phyloP scores from a whole-genome alignment of 768 basidiomycete species.

The Boletus rubescentipes region DNA sequence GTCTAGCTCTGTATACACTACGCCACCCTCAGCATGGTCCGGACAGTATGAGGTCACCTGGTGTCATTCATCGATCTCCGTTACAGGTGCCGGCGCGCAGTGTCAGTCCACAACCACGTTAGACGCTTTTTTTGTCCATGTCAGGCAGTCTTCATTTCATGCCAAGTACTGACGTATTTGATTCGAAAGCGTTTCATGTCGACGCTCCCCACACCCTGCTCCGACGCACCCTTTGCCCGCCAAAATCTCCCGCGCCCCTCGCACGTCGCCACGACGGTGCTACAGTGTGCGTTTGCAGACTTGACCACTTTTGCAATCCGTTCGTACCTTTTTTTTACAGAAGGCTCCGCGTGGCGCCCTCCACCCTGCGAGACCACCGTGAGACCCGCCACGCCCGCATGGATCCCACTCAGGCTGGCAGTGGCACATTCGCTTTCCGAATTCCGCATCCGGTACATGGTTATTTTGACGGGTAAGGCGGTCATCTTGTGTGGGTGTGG shows the following conservation, averaged over 20 bases:
- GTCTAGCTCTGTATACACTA: neutral
- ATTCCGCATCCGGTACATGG: neutral
- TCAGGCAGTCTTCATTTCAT: slow-evolving; percentile 7
- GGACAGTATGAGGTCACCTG: slow-evolving; percentile 3
- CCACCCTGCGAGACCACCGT: neutral
- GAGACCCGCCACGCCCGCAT: neutral
- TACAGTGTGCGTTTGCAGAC: slow-evolving; percentile 1
- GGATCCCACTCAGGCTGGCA: neutral
- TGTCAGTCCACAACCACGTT: slow-evolving; percentile 8
- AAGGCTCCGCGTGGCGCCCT: neutral
- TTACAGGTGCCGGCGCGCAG: slow-evolving; percentile 17
- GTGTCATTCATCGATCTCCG: neutral
- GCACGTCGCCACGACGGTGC: slow-evolving; percentile 5
- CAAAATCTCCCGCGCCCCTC: slow-evolving; percentile 1
- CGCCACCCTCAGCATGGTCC: neutral
- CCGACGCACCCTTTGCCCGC: slow-evolving; percentile 24
- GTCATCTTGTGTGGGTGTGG: slow-evolving; percentile 15
- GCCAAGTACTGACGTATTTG: slow-evolving; percentile 20
- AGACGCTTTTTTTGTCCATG: slow-evolving; percentile 5
- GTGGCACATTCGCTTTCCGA: neutral
- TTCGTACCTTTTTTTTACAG: slow-evolving; percentile 1
- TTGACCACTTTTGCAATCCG: slow-evolving; percentile 2
- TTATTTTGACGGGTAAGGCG: slow-evolving; percentile 6
- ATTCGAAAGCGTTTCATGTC: slow-evolving; percentile 21
- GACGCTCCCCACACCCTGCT: slow-evolving; percentile 23